Percentiles rank a stretch among this genome's conserved stretches.
phyloP scores from a whole-genome alignment of 345 rosid genomes.

The Eutrema yunnanense region DNA sequence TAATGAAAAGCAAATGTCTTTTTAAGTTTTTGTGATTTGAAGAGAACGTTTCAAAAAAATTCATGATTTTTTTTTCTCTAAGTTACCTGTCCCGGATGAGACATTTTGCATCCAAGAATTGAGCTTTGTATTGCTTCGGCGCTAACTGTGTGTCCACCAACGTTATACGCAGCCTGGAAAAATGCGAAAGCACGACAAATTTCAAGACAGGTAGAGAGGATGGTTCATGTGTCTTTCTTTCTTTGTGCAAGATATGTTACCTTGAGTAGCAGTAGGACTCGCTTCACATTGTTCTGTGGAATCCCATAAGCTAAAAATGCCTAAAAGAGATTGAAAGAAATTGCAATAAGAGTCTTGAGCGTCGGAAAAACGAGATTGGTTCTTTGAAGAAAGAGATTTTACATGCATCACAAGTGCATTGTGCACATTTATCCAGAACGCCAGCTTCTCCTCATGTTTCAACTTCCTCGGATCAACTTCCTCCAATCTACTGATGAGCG shows the following conservation, averaged over 20 bases:
- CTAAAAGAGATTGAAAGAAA: constrained; percentile 28
- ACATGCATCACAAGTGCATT: constrained; percentile 98
- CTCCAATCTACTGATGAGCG: constrained; percentile 71
- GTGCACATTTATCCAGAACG: constrained; percentile 96
- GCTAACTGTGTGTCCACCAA: constrained; percentile 86
- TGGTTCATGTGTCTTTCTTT: not conserved
- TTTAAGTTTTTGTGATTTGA: not conserved
- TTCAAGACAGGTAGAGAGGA: not conserved
- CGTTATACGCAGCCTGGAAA: constrained; percentile 86
- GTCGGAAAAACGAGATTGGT: not conserved
- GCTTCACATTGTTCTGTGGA: constrained; percentile 84
- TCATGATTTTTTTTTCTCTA: not conserved
- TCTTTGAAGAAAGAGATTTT: constrained; percentile 27
- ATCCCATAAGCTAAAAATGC: constrained; percentile 90
- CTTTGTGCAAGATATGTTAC: constrained; percentile 27
- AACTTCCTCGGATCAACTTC: constrained; percentile 65
- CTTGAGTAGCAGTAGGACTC: constrained; percentile 73
- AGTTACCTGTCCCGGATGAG: constrained; percentile 92
- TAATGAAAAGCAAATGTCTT: constrained; percentile 3
- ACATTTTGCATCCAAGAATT: constrained; percentile 81
- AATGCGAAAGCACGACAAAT: not conserved
- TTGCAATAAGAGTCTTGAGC: not conserved
- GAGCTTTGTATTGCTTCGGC: constrained; percentile 74
- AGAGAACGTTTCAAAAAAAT: not conserved
- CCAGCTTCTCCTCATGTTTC: constrained; percentile 84